Evolutionary conservation across 305 asterid species (phyloP).

Genomic region (Plantago lanceolata): DNA sequence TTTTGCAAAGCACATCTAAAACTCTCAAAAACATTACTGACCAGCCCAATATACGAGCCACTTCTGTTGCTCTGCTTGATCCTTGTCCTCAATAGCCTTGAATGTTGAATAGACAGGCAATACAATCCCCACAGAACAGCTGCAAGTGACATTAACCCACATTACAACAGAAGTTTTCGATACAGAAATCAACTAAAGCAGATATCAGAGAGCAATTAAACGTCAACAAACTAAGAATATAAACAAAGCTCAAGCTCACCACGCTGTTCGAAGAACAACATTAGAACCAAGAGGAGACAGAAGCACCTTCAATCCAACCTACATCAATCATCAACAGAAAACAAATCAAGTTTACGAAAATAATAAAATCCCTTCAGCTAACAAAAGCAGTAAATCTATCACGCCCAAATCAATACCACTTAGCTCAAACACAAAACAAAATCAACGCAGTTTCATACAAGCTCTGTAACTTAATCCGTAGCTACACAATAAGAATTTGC

Average conservation of each 20-base stretch:
- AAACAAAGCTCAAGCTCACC: slow-evolving; percentile 45
- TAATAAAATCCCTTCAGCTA: background rate
- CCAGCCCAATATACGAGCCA: slow-evolving; percentile 96
- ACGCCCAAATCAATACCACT: background rate
- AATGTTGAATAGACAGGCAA: slow-evolving; percentile 89
- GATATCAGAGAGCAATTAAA: too few species aligned
- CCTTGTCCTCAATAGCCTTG: slow-evolving; percentile 74
- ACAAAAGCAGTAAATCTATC: background rate
- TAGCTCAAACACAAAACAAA: too few species aligned
- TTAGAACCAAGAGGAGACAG: slow-evolving; percentile 70
- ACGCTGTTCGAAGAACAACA: slow-evolving; percentile 67
- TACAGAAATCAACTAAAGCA: too few species aligned
- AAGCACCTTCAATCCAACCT: slow-evolving; percentile 70
- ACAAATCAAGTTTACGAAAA: slow-evolving; percentile 15
- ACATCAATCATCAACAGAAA: slow-evolving; percentile 25
- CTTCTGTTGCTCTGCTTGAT: slow-evolving; percentile 58
- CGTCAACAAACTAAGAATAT: background rate
- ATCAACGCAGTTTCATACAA: too few species aligned
- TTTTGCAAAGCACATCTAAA: slow-evolving; percentile 2
- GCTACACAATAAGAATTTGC: background rate
- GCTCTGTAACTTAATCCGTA: too few species aligned
- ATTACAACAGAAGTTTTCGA: slow-evolving; percentile 15
- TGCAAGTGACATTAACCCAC: slow-evolving; percentile 29
- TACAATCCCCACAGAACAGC: slow-evolving; percentile 78
- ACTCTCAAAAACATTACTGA: slow-evolving; percentile 28